Evolutionary conservation across 2,329 filamentous ascomycete genomes (phyloP).

Genomic region (Lomentospora prolificans): DNA sequence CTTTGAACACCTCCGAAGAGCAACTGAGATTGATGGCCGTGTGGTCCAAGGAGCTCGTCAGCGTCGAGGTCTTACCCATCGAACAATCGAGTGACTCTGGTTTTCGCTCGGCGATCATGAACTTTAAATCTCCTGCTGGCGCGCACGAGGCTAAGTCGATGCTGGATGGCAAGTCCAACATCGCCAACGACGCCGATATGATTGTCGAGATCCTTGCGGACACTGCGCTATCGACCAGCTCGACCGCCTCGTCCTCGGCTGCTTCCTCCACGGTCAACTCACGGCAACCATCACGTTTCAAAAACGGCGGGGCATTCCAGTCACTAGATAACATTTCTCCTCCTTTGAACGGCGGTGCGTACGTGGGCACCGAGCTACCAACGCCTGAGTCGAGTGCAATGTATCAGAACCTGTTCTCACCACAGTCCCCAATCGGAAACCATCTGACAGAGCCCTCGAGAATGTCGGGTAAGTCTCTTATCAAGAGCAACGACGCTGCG

Average conservation of each 20-base stretch:
- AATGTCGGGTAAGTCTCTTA: constrained; percentile 60
- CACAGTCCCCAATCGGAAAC: constrained; percentile 63
- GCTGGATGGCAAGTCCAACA: constrained; percentile 45
- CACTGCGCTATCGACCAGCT: constrained; percentile 22
- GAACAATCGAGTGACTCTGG: constrained; percentile 40
- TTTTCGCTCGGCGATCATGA: constrained; percentile 41
- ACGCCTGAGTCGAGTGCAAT: constrained; percentile 42
- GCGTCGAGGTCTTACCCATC: constrained; percentile 38
- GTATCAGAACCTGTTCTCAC: constrained; percentile 59
- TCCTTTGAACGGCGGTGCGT: constrained; percentile 43
- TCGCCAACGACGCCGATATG: constrained; percentile 40
- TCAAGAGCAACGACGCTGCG: constrained; percentile 54
- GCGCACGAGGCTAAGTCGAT: constrained; percentile 47
- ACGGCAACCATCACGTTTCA: constrained; percentile 45
- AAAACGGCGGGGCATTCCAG: constrained; percentile 45
- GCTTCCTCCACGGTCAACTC: constrained; percentile 25
- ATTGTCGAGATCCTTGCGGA: constrained; percentile 46
- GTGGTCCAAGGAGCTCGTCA: constrained; percentile 45
- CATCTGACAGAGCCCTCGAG: constrained; percentile 52
- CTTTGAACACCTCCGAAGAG: constrained; percentile 42
- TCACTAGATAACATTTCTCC: constrained; percentile 52
- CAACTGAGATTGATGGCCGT: constrained; percentile 46
- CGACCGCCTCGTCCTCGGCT: constrained; percentile 30
- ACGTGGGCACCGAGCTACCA: constrained; percentile 47
- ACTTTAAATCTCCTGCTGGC: constrained; percentile 41